Evolutionary conservation across 352 stramenopile species (phyloP), one percentile per base, ranked within the genome.

Genomic region (Elongisporangium undulatum): DNA sequence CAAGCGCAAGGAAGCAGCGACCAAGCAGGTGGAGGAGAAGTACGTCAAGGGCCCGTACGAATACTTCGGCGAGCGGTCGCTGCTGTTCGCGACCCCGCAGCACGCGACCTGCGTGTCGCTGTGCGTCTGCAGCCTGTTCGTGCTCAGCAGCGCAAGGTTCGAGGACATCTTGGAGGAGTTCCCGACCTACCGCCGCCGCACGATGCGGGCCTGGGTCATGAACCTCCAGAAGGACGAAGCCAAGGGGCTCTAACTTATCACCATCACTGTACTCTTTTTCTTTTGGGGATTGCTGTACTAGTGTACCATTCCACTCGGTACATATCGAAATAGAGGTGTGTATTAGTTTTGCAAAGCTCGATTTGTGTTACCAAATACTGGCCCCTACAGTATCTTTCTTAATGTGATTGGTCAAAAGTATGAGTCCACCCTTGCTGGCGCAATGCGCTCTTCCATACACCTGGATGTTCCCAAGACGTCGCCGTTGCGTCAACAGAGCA

Each of bases 11-110:
- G 66, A 17, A 15, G 34, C 34, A 4, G 34, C 34, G 34, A 17
- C 34, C 34, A 45, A 45, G 34, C 34, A 79, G 61, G 60, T 69
- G n/a, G 72, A 76, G 55, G 66, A 82, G 59, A 85, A 84, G 66
- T 82, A 87, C 58, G 74, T 90, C 58, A 90, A 90, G 56, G 80
- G 78, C 2, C 74, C 78, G 49, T 89, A 85, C 62, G 82, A 92
- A 63, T 89, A 83, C 64, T 90, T 92, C 55, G 82, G 82, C 41
- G 82, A 92, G 67, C 75, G 74, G 48, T 90, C 78, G 41, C 66
- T 92, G 56, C 69, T 92, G 10, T 87, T 89, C 49, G 82, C 79
- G 22, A 90, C 77, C 15, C 80, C 82, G 15, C 77, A 80, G 22
- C 88, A 79, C 51, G 80, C 77, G 51, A 90, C 78, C 52, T 90